Evolutionary conservation across 306 rosid species (phyloP), one percentile per base, ranked within the genome.

Genomic region (Amphicarpaea edgeworthii): DNA sequence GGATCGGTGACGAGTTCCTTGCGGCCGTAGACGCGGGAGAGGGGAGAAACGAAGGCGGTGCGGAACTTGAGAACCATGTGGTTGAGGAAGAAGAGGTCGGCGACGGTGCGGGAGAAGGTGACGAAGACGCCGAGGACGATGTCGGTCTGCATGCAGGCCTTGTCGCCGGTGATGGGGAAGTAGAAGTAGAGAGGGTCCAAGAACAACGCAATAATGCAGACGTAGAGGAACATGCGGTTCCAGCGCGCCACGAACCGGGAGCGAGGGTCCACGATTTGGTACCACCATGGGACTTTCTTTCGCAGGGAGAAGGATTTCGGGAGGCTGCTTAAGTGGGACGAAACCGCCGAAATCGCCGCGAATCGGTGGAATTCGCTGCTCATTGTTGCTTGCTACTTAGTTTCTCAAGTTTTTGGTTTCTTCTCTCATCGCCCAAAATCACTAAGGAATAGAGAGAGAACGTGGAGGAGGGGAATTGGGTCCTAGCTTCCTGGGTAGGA

Each of bases 141-240:
- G 81, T 90, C 90, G 16, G 70, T 84, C 0, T 78, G 49, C 91
- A 92, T 85, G 55, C 98, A 95, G 0, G 81, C 88, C 23, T 85
- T 54, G 23, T 76, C 86, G 3, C 89, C 95, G 3, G 88, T 88
- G 46, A 81, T 30, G 11, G 96, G 92, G 37, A 88, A 66, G 43
- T 80, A 95, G 86, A 95, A 92, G 82, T 90, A 95, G 42, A 95
- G 90, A 2, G 97, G 97, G 51, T 95, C 98, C 2, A 95, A 37
- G 77, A 92, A 95, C 37, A 95, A 80, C n/a, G 97, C 94, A 3
- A 79, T 58, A 17, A 92, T 72, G 70, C 88, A 89, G 0, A 87
- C 75, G 1, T 81, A 78, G 30, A 92, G 88, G 86, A 92, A 87
- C 6, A 79, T 73, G 8, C 83, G 83, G 77, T 92, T 87, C 98